Base-by-base conservation (phyloP, 2,329 filamentous ascomycete genomes). In the Aspergillus neotritici region DNA sequence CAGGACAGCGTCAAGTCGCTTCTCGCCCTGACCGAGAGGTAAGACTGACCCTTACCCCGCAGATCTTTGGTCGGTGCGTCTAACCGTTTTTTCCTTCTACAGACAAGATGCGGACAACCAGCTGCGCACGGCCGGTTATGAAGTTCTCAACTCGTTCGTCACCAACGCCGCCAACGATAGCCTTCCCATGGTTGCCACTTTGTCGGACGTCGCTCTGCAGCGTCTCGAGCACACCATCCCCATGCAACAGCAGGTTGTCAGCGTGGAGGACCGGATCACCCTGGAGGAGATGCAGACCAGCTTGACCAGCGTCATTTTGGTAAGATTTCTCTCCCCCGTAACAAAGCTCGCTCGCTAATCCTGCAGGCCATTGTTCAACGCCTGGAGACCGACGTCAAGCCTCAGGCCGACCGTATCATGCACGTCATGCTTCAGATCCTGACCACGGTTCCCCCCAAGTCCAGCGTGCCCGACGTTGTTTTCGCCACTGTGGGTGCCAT, bases 251-350 rank as follows among this genome's bases (percentile, higher is more conserved):
- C 93, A 98, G 71, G 88, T 97, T 46, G 90, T 97, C 55, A 96
- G 90, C 62, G 87, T 96, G 21, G 93, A 98, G 68, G 93, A 98
- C 70, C 91, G 84, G 68, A 88, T 97, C 53, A 94, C 87, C 4
- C 78, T 98, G 4, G 90, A 97, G 65, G 93, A 98, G 69, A 94
- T 98, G 80, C 93, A 97, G 73, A 96, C 90, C 40, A 96, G 90
- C 66, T 77, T 98, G 60, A 85, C 84, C 66, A 94, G 87, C 41
- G 93, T 97, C 32, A 76, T 97, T 38, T 83, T 96, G 70, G 67
- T 71, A 60, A 52, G 67, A 50, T 32, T 34, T 10, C 13, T 30
- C 25, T 21, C 28, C 17, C 9, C 8, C 6, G 15, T 31, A 13
- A 13, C 4, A 4, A n/a, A 12, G 5, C 5, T 13, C 33, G 9